phyloP scores from a whole-genome alignment of 1,139 yeast genomes.

The Suhomyces terraborum region DNA sequence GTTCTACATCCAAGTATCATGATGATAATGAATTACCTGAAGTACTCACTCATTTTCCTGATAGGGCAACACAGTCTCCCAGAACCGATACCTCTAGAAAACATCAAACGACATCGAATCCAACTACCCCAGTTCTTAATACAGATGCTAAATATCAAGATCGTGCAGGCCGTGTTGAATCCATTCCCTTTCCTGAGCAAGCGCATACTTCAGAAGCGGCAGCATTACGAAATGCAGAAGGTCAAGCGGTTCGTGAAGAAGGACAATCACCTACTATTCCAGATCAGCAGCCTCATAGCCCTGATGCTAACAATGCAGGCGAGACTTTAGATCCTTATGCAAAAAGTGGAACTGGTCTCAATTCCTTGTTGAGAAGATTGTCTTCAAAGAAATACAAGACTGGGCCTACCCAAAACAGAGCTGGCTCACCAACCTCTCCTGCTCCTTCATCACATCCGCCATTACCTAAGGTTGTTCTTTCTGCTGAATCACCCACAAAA shows the following conservation, averaged over 20 bases:
- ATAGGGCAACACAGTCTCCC: background rate
- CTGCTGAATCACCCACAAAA: conserved; percentile 21
- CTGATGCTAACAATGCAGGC: conserved; percentile 23
- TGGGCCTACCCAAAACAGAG: conserved; percentile 4
- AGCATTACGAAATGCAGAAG: conserved; percentile 12
- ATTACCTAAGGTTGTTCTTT: conserved; percentile 23
- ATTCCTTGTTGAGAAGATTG: conserved; percentile 42
- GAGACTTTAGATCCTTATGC: conserved; percentile 40
- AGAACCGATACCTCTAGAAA: conserved; percentile 1
- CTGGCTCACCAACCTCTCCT: conserved; percentile 20
- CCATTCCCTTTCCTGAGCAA: conserved; percentile 60
- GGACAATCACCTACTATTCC: conserved; percentile 25
- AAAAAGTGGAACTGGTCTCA: conserved; percentile 27
- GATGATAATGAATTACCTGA: conserved; percentile 10
- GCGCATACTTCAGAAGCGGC: conserved; percentile 59
- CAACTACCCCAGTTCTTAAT: conserved; percentile 6
- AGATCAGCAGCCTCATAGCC: conserved; percentile 40
- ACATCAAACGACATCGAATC: conserved; percentile 1
- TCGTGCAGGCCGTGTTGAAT: conserved; percentile 20
- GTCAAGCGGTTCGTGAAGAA: conserved; percentile 17
- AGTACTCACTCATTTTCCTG: conserved; percentile 6
- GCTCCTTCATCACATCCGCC: conserved; percentile 16
- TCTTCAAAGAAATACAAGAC: conserved; percentile 37
- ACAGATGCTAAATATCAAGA: conserved; percentile 4
- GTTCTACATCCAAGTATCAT: background rate